Evolutionary conservation across 2,329 filamentous ascomycete genomes (phyloP), one percentile per base, ranked within the genome.

Genomic region (Aspergillus viridinutans): DNA sequence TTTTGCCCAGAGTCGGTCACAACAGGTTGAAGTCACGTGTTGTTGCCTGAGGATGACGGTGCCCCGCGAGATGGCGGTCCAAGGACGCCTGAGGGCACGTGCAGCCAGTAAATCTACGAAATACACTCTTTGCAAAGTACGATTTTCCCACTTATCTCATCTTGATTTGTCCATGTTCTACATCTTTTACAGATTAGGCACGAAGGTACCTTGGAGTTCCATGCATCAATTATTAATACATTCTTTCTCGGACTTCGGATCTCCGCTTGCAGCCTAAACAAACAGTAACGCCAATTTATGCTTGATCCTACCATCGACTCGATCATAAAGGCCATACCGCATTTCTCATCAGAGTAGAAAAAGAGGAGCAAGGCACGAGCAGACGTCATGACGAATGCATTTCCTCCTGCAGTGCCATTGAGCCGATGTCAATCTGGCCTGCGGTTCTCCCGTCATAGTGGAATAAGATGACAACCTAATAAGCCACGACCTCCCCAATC

Each of bases 401-500:
- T 10, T 45, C 12, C 43, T 23, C 21, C 23, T 47, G 21, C 23
- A n/a, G 43, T 1, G 42, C 23, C 43, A 21, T 7, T 25, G 12
- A 23, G 20, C 12, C 26, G 55, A 35, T 42, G 49, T 25, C 40
- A 49, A 49, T 43, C 20, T 29, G 32, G 23, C 45, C 45, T n/a
- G 20, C 10, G n/a, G 20, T 35, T 38, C 38, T 53, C 26, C 50
- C 61, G 38, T 83, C 78, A 96, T 56, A 95, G 64, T 26, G 90
- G 91, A 63, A 96, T 76, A 61, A 97, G 84, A 77, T 97, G 92
- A 73, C 93, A 99, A 54, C 93, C 93, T 67, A 99, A 78, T 72
- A 95, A 78, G 12, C 93, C 94, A 73, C 91, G 83, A 29, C 94
- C 94, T 64, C 93, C 93, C 93, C 94, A 99, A 69, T 92, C 82